These are phyloP conservation scores for Trichosanthes cucumerina DNA, from an alignment of 306 rosid species.

Conservation along the genomic window DNA sequence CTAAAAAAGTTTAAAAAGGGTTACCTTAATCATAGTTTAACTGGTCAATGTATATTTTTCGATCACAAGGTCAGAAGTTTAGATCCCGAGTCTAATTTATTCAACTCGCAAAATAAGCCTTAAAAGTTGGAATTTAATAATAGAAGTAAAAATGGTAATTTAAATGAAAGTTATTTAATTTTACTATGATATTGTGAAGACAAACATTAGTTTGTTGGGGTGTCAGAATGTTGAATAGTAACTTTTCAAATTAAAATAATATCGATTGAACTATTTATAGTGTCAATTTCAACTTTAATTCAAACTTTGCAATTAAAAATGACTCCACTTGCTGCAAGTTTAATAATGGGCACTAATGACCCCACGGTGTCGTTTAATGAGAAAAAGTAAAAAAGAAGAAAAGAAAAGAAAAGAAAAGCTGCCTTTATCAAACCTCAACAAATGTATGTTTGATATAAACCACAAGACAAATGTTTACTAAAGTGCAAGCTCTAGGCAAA, in stretches of 20 bases:
- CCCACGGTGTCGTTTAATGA: not conserved
- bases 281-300: constrained; percentile 6
- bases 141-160: not conserved
- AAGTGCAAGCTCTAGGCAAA: not conserved
- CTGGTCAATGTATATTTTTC: too few relatives aligned
- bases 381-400: not conserved
- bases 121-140: not conserved
- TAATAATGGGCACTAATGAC: not conserved
- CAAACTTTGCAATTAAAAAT: not conserved
- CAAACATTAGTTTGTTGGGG: not conserved
- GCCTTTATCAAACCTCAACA: not conserved
- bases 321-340: not conserved
- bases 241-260: not conserved
- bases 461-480: not conserved
- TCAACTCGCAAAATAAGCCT: too few relatives aligned
- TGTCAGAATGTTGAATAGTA: not conserved
- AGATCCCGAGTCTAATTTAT: too few relatives aligned
- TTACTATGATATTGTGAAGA: not conserved
- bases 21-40: too few relatives aligned
- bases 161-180: not conserved
- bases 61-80: too few relatives aligned
- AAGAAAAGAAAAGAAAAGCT: not conserved
- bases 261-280: not conserved
- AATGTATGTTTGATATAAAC: not conserved
- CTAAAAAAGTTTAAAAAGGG: not conserved